Evolutionary conservation across 2,329 filamentous ascomycete species (phyloP), one percentile per base, ranked within the genome.

Genomic region (Colletotrichum cereale): DNA sequence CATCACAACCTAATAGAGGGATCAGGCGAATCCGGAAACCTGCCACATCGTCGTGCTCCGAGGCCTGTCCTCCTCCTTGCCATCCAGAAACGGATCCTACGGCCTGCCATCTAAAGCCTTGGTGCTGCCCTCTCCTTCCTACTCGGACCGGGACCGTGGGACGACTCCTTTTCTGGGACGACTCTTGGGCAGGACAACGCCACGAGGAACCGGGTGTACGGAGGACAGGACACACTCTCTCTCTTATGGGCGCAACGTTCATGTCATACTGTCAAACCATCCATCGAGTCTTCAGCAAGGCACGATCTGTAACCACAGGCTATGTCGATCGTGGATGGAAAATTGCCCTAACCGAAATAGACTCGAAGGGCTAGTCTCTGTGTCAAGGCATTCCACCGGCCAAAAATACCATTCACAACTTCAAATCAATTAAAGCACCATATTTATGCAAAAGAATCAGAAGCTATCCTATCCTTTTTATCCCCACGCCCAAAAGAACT

Each of bases 251-350:
- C 14, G 29, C 29, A 16, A 36, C 10, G 6, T 29, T 18, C 8
- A 57, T 24, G 68, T 62, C 68, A 67, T 71, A 71, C 57, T 55
- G 68, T 67, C 36, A 52, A 40, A 44, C 36, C 26, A 57, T 10
- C 26, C 50, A 18, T 16, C 26, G 36, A 21, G 21, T 34, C 12
- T 16, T 18, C 34, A 50, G 40, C 29, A 50, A 12, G 6, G 21
- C 29, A 56, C 40, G 31, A 53, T 56, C 34, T 34, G 56, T 26
- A 62, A 36, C 42, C 56, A 47, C 31, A 12, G 29, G 29, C 44
- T 36, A 64, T 71, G 64, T 42, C 57, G 36, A 67, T 47, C 7
- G 52, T 38, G 57, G 12, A 44, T 58, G 31, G 31, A 53, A 26
- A 21, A 62, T 38, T 21, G 52, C 67, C n/a, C 21, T 38, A 53